Evolutionary conservation across 1,139 yeast species (phyloP), one percentile per base, ranked within the genome.

Genomic region (Taiozyma sp.): DNA sequence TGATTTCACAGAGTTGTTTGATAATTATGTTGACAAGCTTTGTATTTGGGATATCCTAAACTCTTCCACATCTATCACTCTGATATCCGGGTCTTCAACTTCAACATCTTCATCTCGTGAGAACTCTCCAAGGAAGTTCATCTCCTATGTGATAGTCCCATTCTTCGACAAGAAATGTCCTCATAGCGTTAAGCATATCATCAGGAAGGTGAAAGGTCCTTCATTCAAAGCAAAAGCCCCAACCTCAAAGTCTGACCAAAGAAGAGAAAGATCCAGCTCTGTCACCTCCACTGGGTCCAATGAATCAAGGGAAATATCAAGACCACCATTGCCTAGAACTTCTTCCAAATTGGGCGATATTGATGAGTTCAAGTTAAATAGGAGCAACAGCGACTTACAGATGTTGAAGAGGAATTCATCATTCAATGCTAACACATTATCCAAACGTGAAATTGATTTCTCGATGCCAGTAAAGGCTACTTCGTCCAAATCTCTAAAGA

Each of bases 31-130:
- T 4, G 87, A 82, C 59, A 74, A 82, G 54, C 66, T 82, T 59
- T 74, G 78, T 16, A 74, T 83, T 44, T 74, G 83, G 75, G 87
- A 82, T 57, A 72, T 81, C 3, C 61, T 83, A 14, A 60, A 74
- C 43, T 73, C 71, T 2, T 64, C 68, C 3, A 65, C 66, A 9
- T 63, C 68, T 12, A 44, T 50, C 8, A 54, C 46, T 23, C n/a
- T 44, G 4, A 27, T 45, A 3, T 41, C 45, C 1, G 23, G 29
- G 1, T 65, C 71, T 4, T 64, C 68, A 6, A 65, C 65, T 10
- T 49, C 53, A 16, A 30, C 51, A 10, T 43, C 48, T 4, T 41
- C 48, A 2, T 65, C 66, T 5, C 65, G 60, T 12, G 67, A 68
- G 27, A 68, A 66, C 29, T 71, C 77, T 23, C 67, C 79, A 1